Evolutionary conservation across 768 basidiomycete species (phyloP).

Genomic region (Xerocomellus amylosporus): DNA sequence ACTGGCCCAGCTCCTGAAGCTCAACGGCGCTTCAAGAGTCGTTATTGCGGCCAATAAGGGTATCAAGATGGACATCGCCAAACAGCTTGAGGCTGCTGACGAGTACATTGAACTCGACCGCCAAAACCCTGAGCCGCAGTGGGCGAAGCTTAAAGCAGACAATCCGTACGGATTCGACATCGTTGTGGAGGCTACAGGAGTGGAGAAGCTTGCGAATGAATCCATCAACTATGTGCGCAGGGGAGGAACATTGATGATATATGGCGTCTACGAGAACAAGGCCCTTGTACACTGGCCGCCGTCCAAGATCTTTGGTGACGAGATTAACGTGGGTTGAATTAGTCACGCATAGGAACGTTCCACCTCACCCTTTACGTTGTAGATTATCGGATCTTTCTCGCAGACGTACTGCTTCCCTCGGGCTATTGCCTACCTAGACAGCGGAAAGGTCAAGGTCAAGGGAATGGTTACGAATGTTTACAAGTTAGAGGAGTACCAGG

Average conservation of each 20-base stretch:
- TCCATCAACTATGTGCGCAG: conserved; percentile 86
- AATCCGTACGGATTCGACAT: conserved; percentile 89
- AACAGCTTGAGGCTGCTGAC: conserved; percentile 73
- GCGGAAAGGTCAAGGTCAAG: conserved; percentile 76
- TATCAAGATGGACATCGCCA: conserved; percentile 86
- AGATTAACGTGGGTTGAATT: conserved; percentile 48
- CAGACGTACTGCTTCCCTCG: conserved; percentile 90
- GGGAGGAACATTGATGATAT: conserved; percentile 83
- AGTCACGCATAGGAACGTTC: neutral
- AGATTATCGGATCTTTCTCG: conserved; percentile 91
- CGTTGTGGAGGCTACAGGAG: conserved; percentile 79
- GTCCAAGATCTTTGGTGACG: conserved; percentile 73
- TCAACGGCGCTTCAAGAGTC: conserved; percentile 78
- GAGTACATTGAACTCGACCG: conserved; percentile 86
- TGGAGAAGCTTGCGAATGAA: conserved; percentile 83
- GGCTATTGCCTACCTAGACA: conserved; percentile 85
- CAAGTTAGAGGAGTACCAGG: conserved; percentile 66
- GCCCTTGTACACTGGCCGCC: conserved; percentile 86
- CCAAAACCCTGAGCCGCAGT: conserved; percentile 69
- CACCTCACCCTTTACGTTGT: neutral
- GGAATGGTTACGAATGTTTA: conserved; percentile 77
- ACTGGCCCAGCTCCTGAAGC: conserved; percentile 81
- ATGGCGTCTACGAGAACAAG: conserved; percentile 87
- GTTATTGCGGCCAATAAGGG: conserved; percentile 90
- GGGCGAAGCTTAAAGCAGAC: conserved; percentile 74